phyloP scores from a whole-genome alignment of 768 basidiomycete genomes.

The Boletus reticuloceps region DNA sequence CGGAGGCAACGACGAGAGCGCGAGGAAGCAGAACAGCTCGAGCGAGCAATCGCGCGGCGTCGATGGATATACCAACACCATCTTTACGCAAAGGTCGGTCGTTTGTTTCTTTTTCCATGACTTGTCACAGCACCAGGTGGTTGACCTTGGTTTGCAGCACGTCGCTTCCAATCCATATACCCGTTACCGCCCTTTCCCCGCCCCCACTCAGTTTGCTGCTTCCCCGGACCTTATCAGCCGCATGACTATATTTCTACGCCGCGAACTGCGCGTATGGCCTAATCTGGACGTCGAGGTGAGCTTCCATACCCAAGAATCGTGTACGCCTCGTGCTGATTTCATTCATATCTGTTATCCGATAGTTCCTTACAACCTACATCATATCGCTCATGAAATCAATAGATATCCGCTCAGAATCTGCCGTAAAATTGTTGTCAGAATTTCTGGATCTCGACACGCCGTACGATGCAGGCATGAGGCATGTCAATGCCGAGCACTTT shows the following conservation, averaged over 20 bases:
- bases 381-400: slow-evolving; percentile 89
- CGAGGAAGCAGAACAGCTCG: slow-evolving; percentile 67
- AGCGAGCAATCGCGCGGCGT: slow-evolving; percentile 68
- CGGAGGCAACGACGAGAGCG: slow-evolving; percentile 46
- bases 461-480: slow-evolving; percentile 53
- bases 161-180: slow-evolving; percentile 86
- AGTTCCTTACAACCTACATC: slow-evolving; percentile 90
- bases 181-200: slow-evolving; percentile 87
- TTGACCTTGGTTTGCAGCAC: slow-evolving; percentile 53
- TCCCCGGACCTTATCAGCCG: slow-evolving; percentile 73
- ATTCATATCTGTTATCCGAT: slow-evolving; percentile 13
- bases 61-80: slow-evolving; percentile 79
- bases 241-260: slow-evolving; percentile 75
- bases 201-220: slow-evolving; percentile 76
- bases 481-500: slow-evolving; percentile 86
- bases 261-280: slow-evolving; percentile 86
- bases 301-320: not conserved
- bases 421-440: slow-evolving; percentile 80
- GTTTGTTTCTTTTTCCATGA: slow-evolving; percentile 15
- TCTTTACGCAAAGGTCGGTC: slow-evolving; percentile 87
- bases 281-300: slow-evolving; percentile 86
- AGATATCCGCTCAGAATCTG: slow-evolving; percentile 88
- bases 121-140: not conserved
- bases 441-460: slow-evolving; percentile 79
- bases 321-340: slow-evolving; percentile 4